Base-by-base conservation (phyloP, 768 basidiomycete genomes). In the Mycena albidolilacea region DNA sequence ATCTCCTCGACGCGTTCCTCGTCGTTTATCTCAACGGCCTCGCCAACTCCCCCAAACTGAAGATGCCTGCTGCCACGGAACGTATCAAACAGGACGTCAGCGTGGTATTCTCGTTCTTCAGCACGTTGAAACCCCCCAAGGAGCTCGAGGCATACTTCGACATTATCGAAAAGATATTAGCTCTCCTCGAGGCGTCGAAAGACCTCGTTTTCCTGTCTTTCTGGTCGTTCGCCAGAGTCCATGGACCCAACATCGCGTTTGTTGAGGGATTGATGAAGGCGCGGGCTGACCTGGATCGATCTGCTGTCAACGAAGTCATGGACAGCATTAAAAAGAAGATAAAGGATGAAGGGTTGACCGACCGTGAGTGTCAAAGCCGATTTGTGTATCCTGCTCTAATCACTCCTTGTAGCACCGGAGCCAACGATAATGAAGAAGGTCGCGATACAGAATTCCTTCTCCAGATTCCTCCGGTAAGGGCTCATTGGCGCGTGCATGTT, bases 391-490 rank as follows among this genome's bases (percentile, higher is more conserved):
- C 41, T 35, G 75, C 75, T 37, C 78, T 35, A 39, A 74, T 63
- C 55, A 9, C 69, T 55, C 64, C 39, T 57, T 54, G 17, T 76
- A 96, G 95, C 95, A 1, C 83, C 89, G 12, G 93, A 95, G 80
- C 92, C 94, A 1, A 96, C 95, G 2, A 92, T 97, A 77, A 96
- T 97, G 95, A 96, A 96, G 87, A 95, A 95, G 80, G 90, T 96
- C 57, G 87, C 90, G 10, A 87, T 95, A 46, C 93, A 93, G 81
- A 90, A 90, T 69, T 85, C 90, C 38, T 91, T 96, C 78, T 92
- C 94, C 35, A 87, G 94, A 65, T 91, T 96, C 85, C 84, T 96
- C 70, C 90, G 91, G 37, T 69, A 71, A 50, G 12, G 39, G 1
- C 30, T 10, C 23, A 10, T 43, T 30, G 11, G 38, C 17, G 39